Conservation (phyloP, 257 asterid genomes). For the Solanum tarapatanum region DNA sequence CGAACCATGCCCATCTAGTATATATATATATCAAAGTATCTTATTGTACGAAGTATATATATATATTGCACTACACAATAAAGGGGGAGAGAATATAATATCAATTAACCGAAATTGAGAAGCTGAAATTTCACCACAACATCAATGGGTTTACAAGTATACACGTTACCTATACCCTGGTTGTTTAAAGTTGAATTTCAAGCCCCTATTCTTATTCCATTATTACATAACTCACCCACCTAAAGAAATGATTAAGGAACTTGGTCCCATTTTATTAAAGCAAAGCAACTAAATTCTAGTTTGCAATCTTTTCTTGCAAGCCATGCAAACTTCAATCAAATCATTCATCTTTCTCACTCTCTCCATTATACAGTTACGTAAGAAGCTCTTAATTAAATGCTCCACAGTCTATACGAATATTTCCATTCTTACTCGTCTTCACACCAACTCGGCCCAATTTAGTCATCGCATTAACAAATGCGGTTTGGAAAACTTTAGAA, state of each 20-base stretch:
- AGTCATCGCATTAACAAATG: slow-evolving; percentile 48
- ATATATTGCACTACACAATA: neutral
- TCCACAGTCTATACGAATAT: slow-evolving; percentile 70
- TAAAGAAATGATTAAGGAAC: neutral
- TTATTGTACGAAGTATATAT: too few relatives aligned
- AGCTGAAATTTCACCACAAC: neutral
- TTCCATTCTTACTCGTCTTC: slow-evolving; percentile 46
- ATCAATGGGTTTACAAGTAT: neutral
- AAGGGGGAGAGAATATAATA: neutral
- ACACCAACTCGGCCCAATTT: slow-evolving; percentile 79
- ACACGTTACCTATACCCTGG: neutral
- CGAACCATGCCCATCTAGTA: too few relatives aligned
- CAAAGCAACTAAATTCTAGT: neutral
- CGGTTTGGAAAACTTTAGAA: slow-evolving; percentile 24
- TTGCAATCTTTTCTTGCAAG: neutral
- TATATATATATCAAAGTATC: too few relatives aligned
- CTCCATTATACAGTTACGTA: neutral
- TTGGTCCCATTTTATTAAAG: neutral
- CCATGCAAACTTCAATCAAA: neutral
- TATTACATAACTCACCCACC: neutral
- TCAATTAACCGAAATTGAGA: neutral
- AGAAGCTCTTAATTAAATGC: slow-evolving; percentile 23
- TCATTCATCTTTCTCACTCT: neutral
- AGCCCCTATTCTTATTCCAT: neutral
- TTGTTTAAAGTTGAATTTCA: neutral